Percentiles rank a stretch among this genome's conserved stretches.
Evolutionary conservation across 129 eudicot species (phyloP).

Genomic region (Escallonia herrerae): DNA sequence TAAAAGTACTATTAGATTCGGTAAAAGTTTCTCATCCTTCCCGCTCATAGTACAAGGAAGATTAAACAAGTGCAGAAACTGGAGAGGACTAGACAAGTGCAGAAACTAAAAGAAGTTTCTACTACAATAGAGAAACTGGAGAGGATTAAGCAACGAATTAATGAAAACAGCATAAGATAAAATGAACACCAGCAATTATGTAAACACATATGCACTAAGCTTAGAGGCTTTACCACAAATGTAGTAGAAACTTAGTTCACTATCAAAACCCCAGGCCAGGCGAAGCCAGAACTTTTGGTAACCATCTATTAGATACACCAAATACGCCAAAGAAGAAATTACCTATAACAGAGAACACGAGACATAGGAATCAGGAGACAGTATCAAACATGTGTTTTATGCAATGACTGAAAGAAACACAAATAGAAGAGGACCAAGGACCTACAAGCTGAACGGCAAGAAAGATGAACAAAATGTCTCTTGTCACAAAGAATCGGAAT

Average conservation of each 20-base stretch:
- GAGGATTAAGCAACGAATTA: neutral
- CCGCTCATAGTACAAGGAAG: too few relatives aligned
- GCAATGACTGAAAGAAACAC: conserved; percentile 5
- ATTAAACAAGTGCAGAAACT: too few relatives aligned
- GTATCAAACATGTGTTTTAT: neutral
- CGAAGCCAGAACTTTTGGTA: conserved; percentile 84
- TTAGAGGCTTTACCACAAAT: conserved; percentile 62
- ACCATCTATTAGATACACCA: conserved; percentile 70
- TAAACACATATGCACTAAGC: neutral
- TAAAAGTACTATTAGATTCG: too few relatives aligned
- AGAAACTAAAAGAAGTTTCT: too few relatives aligned
- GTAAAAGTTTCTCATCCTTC: too few relatives aligned
- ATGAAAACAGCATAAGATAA: neutral
- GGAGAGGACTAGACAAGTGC: too few relatives aligned
- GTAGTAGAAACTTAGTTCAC: conserved; percentile 75
- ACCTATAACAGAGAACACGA: conserved; percentile 41
- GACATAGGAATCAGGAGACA: conserved; percentile 6
- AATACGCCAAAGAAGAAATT: conserved; percentile 67
- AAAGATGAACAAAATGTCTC: conserved; percentile 90
- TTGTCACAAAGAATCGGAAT: conserved; percentile 92
- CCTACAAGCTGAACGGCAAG: conserved; percentile 90
- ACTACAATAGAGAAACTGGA: neutral
- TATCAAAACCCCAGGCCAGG: conserved; percentile 79
- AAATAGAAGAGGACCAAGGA: conserved; percentile 12
- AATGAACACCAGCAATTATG: neutral